Conservation (phyloP, 768 basidiomycete species). For the Boletus sensibilis region DNA sequence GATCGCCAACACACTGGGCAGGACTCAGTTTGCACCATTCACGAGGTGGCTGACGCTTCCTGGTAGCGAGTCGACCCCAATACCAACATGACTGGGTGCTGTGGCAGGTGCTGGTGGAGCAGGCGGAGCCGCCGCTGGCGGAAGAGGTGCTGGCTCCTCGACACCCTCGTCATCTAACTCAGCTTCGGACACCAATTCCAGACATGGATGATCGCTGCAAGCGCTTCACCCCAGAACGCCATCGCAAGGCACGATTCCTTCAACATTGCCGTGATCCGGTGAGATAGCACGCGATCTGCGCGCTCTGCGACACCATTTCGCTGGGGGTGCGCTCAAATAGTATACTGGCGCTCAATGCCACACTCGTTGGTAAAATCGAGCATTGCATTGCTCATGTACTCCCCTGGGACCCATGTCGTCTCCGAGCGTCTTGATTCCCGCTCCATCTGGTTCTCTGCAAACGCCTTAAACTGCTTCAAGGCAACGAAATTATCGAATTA, state of each 20-base stretch:
- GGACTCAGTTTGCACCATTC: too few species aligned
- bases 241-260: not conserved
- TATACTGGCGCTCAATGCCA: conserved; percentile 17
- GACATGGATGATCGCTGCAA: conserved; percentile 27
- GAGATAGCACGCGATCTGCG: not conserved
- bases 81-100: too few species aligned
- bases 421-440: conserved; percentile 16
- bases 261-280: conserved; percentile 21
- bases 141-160: too few species aligned
- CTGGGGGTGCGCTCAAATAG: not conserved
- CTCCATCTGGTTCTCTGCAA: conserved; percentile 27
- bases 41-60: too few species aligned
- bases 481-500: conserved; percentile 26
- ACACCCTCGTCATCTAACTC: too few species aligned
- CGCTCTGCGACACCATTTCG: not conserved
- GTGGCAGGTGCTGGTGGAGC: too few species aligned
- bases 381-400: conserved; percentile 32
- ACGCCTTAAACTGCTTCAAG: conserved; percentile 32
- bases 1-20: too few species aligned
- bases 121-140: too few species aligned
- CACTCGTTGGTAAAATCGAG: not conserved
- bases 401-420: conserved; percentile 33
- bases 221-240: conserved; percentile 14
- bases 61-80: too few species aligned
- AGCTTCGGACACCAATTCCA: not conserved